These are phyloP conservation scores for Tolypocladium inflatum DNA, from an alignment of 2,329 filamentous ascomycete genomes.

Conservation along the genomic window DNA sequence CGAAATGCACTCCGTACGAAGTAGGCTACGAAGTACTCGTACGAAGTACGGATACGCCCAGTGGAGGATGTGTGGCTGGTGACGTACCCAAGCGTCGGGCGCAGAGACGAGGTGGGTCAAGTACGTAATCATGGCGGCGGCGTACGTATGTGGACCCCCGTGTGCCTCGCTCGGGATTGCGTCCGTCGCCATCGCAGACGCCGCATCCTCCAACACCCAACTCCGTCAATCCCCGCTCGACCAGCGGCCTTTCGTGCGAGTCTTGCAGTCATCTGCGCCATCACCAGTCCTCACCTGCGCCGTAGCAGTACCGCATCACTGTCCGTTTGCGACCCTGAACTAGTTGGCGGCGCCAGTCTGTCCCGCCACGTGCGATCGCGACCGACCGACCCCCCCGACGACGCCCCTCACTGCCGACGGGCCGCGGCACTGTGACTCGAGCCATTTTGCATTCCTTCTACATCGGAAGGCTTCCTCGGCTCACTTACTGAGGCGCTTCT, in stretches of 20 bases:
- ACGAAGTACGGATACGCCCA: too few relatives aligned
- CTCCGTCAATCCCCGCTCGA: background rate
- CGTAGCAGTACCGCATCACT: background rate
- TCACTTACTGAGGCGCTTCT: background rate
- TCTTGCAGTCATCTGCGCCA: background rate
- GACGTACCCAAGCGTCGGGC: background rate
- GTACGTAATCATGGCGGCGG: background rate
- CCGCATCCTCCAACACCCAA: background rate
- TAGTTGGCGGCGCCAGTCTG: background rate
- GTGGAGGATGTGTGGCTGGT: background rate
- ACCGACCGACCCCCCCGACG: background rate
- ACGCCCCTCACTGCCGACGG: background rate
- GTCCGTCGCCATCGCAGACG: background rate
- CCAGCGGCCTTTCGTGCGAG: background rate
- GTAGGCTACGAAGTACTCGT: too few relatives aligned
- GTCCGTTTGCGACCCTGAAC: background rate
- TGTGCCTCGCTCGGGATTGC: background rate
- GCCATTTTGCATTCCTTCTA: background rate
- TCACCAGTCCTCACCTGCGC: background rate
- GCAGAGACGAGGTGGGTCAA: background rate
- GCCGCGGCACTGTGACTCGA: background rate
- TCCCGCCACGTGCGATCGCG: background rate
- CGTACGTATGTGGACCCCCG: background rate
- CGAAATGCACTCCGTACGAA: too few relatives aligned
- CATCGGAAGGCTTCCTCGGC: background rate